Evolutionary conservation across 306 rosid species (phyloP), one percentile per base, ranked within the genome.

Genomic region (Canavalia gladiata): DNA sequence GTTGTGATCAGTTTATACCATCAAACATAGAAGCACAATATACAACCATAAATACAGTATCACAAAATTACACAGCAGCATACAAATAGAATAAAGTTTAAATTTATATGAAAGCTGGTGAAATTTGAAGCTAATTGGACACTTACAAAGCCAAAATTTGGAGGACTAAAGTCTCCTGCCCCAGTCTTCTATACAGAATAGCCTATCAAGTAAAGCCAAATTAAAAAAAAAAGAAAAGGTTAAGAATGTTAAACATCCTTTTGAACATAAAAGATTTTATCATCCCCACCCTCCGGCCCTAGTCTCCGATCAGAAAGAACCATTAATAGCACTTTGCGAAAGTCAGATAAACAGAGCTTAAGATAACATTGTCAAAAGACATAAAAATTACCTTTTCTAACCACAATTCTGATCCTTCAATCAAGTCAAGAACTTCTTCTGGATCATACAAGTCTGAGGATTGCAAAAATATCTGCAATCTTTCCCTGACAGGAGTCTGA

Each of bases 121-220:
- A 35, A 68, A 71, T 13, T 67, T 29, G 9, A 80, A 83, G 75
- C 68, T 35, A 57, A 80, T 49, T 78, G 7, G 64, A 81, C 80
- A 88, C 99, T 90, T 86, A 95, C 99, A 95, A 81, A 76, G 99
- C 99, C 92, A 95, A 86, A 80, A 95, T 95, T 83, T 89, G 97
- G 86, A 95, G 98, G 57, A 95, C 99, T 88, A 93, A 82, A 37
- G 91, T 87, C 92, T 95, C 99, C 68, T 95, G 98, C 85, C 99
- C 99, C 73, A 95, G 90, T 90, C 90, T 93, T 78, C 95, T 91
- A 90, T 95, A 95, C 33, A 95, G 90, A 86, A 95, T 91, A 65
- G 99, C 98, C 99, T 95, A 93, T 83, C 56, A 52, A 71, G 68
- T 74, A 83, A 69, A 75, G 45, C 37, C 78, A 72, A 81, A 76